Conservation (phyloP, 2,329 filamentous ascomycete genomes). For the Sclerotinia sclerotiorum region DNA sequence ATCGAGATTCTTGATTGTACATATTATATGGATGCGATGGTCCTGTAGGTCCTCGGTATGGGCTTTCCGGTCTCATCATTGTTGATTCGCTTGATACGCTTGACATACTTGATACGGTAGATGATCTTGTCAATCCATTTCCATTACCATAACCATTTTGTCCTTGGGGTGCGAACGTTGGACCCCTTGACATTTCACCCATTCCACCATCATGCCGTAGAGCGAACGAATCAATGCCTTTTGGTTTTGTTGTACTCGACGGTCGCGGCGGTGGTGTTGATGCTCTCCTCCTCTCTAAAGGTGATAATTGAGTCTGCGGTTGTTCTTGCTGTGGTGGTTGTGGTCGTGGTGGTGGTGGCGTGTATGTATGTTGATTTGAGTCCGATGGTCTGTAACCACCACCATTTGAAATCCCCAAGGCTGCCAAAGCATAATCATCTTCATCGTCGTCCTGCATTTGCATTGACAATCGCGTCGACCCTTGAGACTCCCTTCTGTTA, state of each 20-base stretch:
- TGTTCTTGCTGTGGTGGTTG: conserved; percentile 20
- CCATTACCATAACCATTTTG: conserved; percentile 2
- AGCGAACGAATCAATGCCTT: conserved; percentile 51
- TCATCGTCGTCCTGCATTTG: conserved; percentile 43
- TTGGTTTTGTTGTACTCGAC: conserved; percentile 58
- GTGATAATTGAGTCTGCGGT: conserved; percentile 29
- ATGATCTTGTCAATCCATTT: conserved; percentile 31
- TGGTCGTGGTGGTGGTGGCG: conserved; percentile 30
- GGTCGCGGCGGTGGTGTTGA: conserved; percentile 44
- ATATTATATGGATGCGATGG: conserved; percentile 84
- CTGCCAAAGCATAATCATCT: conserved; percentile 51
- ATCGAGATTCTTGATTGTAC: conserved; percentile 74
- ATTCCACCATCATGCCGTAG: conserved; percentile 53
- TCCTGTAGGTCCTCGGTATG: conserved; percentile 60
- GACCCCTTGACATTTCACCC: conserved; percentile 35
- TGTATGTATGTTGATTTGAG: conserved; percentile 28
- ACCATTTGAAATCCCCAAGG: conserved; percentile 54
- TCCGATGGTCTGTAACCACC: conserved; percentile 20
- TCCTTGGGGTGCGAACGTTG: conserved; percentile 27
- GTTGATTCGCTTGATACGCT: conserved; percentile 35
- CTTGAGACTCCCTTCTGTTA: conserved; percentile 47
- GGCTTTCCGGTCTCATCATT: conserved; percentile 47
- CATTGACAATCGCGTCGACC: conserved; percentile 42
- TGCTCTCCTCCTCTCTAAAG: conserved; percentile 32
- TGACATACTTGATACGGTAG: conserved; percentile 37